Conservation (phyloP, 805 yeast genomes). For the Suhomyces prunicola region DNA sequence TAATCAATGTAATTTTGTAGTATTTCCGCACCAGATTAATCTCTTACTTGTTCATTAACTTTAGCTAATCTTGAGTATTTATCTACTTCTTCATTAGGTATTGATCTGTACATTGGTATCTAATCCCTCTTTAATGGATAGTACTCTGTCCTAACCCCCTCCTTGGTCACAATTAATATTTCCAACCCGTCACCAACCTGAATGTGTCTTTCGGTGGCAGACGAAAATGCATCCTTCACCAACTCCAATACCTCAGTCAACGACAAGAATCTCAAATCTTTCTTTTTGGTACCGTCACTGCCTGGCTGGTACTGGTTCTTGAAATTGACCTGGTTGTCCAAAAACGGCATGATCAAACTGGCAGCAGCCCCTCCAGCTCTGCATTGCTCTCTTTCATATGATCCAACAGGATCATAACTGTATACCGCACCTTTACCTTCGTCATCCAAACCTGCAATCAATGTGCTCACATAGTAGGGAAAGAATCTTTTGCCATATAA, state of each 20-base stretch:
- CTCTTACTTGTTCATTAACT: no score
- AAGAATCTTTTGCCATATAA: conserved; percentile 91
- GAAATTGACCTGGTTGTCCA: conserved; percentile 95
- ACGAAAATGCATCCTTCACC: conserved; percentile 90
- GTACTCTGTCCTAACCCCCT: conserved; percentile 82
- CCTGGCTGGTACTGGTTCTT: conserved; percentile 85
- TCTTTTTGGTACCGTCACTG: conserved; percentile 63
- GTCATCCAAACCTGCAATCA: conserved; percentile 89
- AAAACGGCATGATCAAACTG: conserved; percentile 91
- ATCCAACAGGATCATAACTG: conserved; percentile 97
- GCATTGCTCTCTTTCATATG: conserved; percentile 95
- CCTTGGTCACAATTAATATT: conserved; percentile 86
- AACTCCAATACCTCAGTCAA: conserved; percentile 83
- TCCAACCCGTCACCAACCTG: conserved; percentile 97
- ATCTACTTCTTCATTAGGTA: no score
- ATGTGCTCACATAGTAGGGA: conserved; percentile 95
- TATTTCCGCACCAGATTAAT: no score
- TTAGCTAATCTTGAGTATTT: no score
- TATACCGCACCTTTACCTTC: conserved; percentile 93
- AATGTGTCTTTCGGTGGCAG: conserved; percentile 98
- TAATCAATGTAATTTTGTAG: no score
- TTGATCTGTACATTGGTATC: no score
- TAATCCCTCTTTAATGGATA: conserved; percentile 82
- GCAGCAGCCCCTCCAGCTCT: conserved; percentile 99
- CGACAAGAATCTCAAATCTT: conserved; percentile 57